Percentiles rank a stretch among this genome's conserved stretches.
Evolutionary conservation across 495 filamentous ascomycete genomes (phyloP).

Genomic region (Penicillium chermesinum): DNA sequence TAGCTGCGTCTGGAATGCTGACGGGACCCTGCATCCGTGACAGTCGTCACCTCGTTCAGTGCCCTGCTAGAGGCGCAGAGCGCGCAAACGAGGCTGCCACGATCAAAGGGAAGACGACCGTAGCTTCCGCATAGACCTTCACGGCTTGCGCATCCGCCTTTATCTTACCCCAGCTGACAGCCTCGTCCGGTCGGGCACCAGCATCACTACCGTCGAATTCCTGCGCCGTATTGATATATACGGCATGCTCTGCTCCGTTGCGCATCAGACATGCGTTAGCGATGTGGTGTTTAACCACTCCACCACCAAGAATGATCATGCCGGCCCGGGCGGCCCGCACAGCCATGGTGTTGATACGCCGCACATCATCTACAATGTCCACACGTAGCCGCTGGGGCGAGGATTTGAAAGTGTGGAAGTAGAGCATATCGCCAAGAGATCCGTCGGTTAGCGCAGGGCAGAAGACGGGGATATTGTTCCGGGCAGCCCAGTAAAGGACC

Average conservation of each 20-base stretch:
- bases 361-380: constrained; percentile 86
- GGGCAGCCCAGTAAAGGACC: constrained; percentile 91
- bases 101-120: constrained; percentile 86
- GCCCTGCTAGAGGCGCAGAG: constrained; percentile 11
- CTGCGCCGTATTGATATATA: constrained; percentile 93
- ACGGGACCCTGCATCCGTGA: constrained; percentile 17
- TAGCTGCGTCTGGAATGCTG: background rate
- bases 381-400: constrained; percentile 72
- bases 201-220: constrained; percentile 98
- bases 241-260: constrained; percentile 92
- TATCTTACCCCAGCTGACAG: constrained; percentile 98
- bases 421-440: constrained; percentile 92
- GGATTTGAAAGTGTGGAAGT: constrained; percentile 89
- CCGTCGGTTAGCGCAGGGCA: constrained; percentile 95
- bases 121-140: constrained; percentile 93
- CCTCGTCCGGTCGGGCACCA: constrained; percentile 91
- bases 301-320: constrained; percentile 92
- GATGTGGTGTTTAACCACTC: constrained; percentile 94
- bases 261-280: constrained; percentile 96
- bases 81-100: constrained; percentile 88
- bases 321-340: constrained; percentile 78
- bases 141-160: constrained; percentile 78
- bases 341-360: constrained; percentile 82
- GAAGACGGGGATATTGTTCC: constrained; percentile 93
- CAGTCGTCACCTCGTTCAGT: constrained; percentile 6